Evolutionary conservation across 345 rosid species (phyloP).

Genomic region (Citrus reticulata): DNA sequence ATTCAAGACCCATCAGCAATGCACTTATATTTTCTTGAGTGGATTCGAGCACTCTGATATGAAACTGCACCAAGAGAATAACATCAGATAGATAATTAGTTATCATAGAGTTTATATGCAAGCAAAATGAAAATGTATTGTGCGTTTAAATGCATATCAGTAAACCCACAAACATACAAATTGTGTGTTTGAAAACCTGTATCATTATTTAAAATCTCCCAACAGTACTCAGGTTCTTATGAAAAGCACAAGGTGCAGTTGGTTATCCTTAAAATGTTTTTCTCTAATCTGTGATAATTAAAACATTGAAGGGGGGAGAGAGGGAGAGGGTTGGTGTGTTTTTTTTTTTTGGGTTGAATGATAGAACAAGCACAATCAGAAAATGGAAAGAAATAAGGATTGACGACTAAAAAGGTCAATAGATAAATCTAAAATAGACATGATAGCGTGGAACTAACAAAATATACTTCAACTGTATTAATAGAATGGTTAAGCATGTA

Average conservation of each 20-base stretch:
- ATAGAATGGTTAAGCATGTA: not conserved
- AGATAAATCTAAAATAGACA: not conserved
- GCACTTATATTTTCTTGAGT: conserved; percentile 60
- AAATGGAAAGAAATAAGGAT: not conserved
- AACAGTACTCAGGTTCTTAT: too few species aligned
- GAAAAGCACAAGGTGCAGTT: too few species aligned
- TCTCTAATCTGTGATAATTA: too few species aligned
- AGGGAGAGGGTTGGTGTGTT: too few species aligned
- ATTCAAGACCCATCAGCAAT: conserved; percentile 80
- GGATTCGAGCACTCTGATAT: conserved; percentile 79
- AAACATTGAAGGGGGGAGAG: too few species aligned
- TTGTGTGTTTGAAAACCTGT: not conserved
- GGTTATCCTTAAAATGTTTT: too few species aligned
- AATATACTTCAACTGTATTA: not conserved
- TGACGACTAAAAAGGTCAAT: not conserved
- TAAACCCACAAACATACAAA: not conserved
- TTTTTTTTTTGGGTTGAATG: not conserved
- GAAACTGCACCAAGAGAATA: conserved; percentile 49
- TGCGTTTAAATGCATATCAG: not conserved
- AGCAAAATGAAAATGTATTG: not conserved
- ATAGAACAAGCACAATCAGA: not conserved
- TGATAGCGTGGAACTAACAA: not conserved
- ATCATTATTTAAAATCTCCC: too few species aligned
- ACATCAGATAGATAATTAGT: not conserved
- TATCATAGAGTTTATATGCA: not conserved